Evolutionary conservation across 2,329 filamentous ascomycete species (phyloP), one percentile per base, ranked within the genome.

Genomic region (Penicillium sp.): DNA sequence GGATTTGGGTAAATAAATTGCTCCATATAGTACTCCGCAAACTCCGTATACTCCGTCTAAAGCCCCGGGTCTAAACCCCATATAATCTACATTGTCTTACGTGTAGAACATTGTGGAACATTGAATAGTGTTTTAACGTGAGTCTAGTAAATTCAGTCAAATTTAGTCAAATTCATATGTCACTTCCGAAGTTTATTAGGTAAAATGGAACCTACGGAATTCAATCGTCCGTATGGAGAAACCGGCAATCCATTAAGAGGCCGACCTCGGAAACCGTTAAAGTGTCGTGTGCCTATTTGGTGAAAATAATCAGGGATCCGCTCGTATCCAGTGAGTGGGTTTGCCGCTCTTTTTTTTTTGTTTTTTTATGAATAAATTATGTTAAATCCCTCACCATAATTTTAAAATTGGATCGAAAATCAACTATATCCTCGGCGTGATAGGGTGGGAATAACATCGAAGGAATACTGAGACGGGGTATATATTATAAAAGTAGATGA

Each of bases 311-410:
- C 19, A 29, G 21, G 49, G 29, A 29, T 46, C 39, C 50, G 50
- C 50, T 51, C 29, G 16, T 33, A 27, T 41, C 11, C 27, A 19
- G 34, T 25, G 33, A 27, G 25, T 31, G 40, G 40, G 3, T 38
- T 53, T 39, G n/a, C 41, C 27, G 40, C 19, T 25, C 19, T 23
- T 8, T 38, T 53, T 46, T 5, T 6, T 1, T 10, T 23, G 4
- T 7, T 7, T 21, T 13, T 11, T 43, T 25, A 31, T 8, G 11
- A 41, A 41, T 43, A 31, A 23, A 23, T 31, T 25, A 31, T 43
- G 15, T 33, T 36, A 55, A 55, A 55, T 55, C 46, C 53, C 53
- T 55, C 53, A 54, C 16, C 11, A 2, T 27, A 21, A 39, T 23
- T 23, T 41, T 33, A 15, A 33, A 39, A 54, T 19, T 33, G 21